A percentile compares a stretch with the other conserved stretches of the same genome.
These are phyloP conservation scores for Cerrena zonata DNA, from an alignment of 1,284 basidiomycete genomes.

Conservation along the genomic window DNA sequence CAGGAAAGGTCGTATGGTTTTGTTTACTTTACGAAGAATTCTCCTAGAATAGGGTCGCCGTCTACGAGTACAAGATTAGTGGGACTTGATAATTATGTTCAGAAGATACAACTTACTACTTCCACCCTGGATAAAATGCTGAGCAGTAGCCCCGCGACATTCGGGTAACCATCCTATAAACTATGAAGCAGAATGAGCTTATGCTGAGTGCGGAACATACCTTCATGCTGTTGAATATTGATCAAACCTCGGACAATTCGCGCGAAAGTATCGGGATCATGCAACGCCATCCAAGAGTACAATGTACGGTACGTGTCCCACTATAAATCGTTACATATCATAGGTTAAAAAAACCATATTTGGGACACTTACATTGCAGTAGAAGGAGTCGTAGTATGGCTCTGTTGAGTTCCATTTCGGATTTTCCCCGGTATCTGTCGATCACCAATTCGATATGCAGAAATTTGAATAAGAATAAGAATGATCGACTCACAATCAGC, in stretches of 20 bases:
- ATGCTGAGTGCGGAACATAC: slow-evolving; percentile 22
- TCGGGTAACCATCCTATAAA: slow-evolving; percentile 55
- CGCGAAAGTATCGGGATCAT: slow-evolving; percentile 52
- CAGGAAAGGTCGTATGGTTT: background rate
- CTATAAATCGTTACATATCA: slow-evolving; percentile 25
- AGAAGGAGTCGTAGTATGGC: slow-evolving; percentile 64
- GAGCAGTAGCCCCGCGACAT: slow-evolving; percentile 46
- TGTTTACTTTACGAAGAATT: slow-evolving; percentile 62
- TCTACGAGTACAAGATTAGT: slow-evolving; percentile 31
- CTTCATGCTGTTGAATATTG: slow-evolving; percentile 63
- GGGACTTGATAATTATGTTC: background rate
- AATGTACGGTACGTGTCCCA: slow-evolving; percentile 64
- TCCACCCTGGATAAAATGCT: slow-evolving; percentile 56
- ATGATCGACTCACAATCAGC: slow-evolving; percentile 46
- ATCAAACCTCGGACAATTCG: slow-evolving; percentile 57
- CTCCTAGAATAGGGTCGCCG: slow-evolving; percentile 57
- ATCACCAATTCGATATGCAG: background rate
- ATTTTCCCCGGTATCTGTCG: slow-evolving; percentile 62
- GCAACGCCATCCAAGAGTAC: slow-evolving; percentile 55
- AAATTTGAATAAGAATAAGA: background rate
- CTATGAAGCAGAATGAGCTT: background rate
- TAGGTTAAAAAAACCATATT: background rate
- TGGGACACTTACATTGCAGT: slow-evolving; percentile 49
- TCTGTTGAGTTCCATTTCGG: slow-evolving; percentile 59
- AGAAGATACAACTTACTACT: slow-evolving; percentile 44